Base-by-base conservation (phyloP, 176 grass and related monocot species). In the Saccharum officinarum region DNA sequence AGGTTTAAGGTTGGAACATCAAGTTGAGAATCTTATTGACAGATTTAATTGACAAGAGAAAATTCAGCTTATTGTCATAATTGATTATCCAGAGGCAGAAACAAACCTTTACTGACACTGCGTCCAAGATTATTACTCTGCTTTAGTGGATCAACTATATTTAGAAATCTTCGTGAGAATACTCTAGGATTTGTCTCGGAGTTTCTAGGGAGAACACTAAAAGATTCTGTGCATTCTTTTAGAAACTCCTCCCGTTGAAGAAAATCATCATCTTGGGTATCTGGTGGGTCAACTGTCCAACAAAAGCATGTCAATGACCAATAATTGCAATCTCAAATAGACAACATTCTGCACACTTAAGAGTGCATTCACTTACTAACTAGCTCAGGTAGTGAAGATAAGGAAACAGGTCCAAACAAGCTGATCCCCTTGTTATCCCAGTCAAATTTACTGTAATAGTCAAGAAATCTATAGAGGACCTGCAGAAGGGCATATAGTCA, bases 371-470 rank as follows among this genome's bases (percentile, higher is more conserved):
- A 81, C 93, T 92, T 94, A 98, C 96, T 79, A 76, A 90, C 86
- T 89, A 95, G 84, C 50, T 98, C 93, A 79, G 97, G 97, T 13
- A 94, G 61, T 59, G 89, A 94, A 85, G 93, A 88, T 84, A 98
- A 81, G 36, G 84, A 65, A 80, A 98, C 49, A 83, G 93, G 88
- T 61, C 97, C 97, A 73, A 79, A 81, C 39, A 98, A 88, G 84
- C 91, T 95, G 67, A 98, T 83, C 57, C 97, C 91, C 31, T 92
- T 90, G 36, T 88, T 95, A 7, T 98, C 93, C 97, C 97, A 98
- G 50, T 98, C 91, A 82, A 98, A 98, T 89, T 92, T 95, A 73
- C 97, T 95, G 75, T 94, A 98, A 63, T 95, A 98, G 67, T 98
- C 97, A 62, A 98, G 78, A 91, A 98, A 98, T 71, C 74, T 92